Conservation (phyloP, 2,329 filamentous ascomycete genomes). For the Triangularia verruculosa region DNA sequence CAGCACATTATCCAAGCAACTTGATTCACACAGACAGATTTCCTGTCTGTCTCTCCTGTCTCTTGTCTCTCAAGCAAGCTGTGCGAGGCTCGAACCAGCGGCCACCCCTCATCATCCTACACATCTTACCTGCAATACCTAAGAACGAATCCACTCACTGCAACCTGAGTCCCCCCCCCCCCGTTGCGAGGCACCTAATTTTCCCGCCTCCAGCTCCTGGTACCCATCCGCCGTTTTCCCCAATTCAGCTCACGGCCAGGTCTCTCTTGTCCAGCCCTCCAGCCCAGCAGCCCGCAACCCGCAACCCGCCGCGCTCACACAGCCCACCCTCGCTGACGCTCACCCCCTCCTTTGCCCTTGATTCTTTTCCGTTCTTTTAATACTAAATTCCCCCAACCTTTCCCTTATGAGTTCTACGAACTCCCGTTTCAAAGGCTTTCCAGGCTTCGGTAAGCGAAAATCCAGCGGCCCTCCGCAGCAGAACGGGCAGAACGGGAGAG, state of each 20-base stretch:
- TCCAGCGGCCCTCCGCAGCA: slow-evolving; percentile 56
- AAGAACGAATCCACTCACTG: slow-evolving; percentile 18
- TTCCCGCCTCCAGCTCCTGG: slow-evolving; percentile 20
- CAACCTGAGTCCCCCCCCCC: slow-evolving; percentile 21
- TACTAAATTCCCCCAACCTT: slow-evolving; percentile 24
- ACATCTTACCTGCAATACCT: background rate
- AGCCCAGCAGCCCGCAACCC: slow-evolving; percentile 19
- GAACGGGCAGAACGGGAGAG: slow-evolving; percentile 11
- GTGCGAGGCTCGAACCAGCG: slow-evolving; percentile 16
- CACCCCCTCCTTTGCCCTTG: slow-evolving; percentile 30
- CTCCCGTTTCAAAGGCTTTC: slow-evolving; percentile 71
- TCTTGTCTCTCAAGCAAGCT: slow-evolving; percentile 15
- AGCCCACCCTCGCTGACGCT: slow-evolving; percentile 26
- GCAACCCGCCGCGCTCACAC: slow-evolving; percentile 26
- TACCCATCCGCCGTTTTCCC: slow-evolving; percentile 14
- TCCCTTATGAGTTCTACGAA: slow-evolving; percentile 74
- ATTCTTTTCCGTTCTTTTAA: slow-evolving; percentile 35
- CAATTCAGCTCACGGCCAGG: slow-evolving; percentile 19
- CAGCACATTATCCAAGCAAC: background rate
- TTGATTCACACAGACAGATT: background rate
- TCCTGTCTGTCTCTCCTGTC: no score
- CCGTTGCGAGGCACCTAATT: slow-evolving; percentile 18
- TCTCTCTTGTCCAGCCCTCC: slow-evolving; percentile 22
- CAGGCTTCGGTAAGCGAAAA: slow-evolving; percentile 75
- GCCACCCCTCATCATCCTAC: background rate